These are phyloP conservation scores for Melocanna baccifera DNA, from an alignment of 176 grass and related monocot genomes.

Conservation along the genomic window DNA sequence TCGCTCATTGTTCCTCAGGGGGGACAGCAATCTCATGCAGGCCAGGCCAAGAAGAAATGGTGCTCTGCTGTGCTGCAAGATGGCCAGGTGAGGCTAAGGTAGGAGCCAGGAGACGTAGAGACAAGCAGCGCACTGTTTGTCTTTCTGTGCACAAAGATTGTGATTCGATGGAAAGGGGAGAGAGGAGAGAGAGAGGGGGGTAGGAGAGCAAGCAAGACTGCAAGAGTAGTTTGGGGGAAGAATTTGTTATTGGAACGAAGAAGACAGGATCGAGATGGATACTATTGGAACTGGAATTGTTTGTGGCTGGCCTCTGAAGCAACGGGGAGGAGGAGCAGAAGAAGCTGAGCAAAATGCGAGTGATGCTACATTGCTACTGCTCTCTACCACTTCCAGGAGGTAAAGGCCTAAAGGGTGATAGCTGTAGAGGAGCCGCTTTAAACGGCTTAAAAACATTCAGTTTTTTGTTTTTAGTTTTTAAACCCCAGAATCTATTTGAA, in stretches of 20 bases:
- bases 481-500: too few relatives aligned
- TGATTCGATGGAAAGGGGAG: conserved; percentile 59
- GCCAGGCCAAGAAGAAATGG: background rate
- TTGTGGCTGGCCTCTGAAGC: conserved; percentile 33
- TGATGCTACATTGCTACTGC: conserved; percentile 33
- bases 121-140: conserved; percentile 46
- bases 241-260: background rate
- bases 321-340: background rate
- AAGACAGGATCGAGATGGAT: background rate
- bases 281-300: background rate
- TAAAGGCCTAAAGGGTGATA: conserved; percentile 21
- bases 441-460: too few relatives aligned
- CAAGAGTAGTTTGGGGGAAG: background rate
- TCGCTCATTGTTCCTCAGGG: conserved; percentile 76
- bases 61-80: background rate
- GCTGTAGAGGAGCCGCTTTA: too few relatives aligned
- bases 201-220: background rate
- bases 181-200: background rate
- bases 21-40: conserved; percentile 54
- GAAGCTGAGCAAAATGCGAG: conserved; percentile 1
- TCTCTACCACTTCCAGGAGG: conserved; percentile 41
- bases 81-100: conserved; percentile 36
- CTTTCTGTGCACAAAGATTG: conserved; percentile 54
- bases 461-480: too few relatives aligned
- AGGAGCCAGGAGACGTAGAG: conserved; percentile 24